Base-by-base conservation (phyloP, 768 basidiomycete genomes). In the Galerina marginata region DNA sequence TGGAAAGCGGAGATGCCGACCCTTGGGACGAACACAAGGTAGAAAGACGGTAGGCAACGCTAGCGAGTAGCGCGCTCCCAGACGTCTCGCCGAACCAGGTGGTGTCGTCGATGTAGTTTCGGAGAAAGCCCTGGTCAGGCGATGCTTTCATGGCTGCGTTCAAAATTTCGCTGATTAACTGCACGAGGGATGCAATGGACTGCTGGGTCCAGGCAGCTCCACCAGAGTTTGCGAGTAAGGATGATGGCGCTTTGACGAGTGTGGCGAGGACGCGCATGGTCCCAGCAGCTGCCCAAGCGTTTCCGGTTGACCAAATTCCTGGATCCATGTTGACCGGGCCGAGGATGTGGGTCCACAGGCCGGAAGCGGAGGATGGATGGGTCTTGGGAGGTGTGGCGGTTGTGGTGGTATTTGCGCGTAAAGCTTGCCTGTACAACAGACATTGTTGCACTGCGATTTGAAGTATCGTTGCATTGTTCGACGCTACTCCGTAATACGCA, bases 211-310 rank as follows among this genome's bases (percentile, higher is more conserved):
- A 67, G 12, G 59, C n/a, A 23, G 43, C 15, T 11, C 52, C 45
- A 45, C 39, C 47, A 11, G 36, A 40, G 29, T 73, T 74, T 2
- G 50, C 48, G 47, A 66, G 54, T 6, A 64, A 39, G 0, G 73
- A 71, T n/a, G 72, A 54, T 11, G 79, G 77, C 0, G 81, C 75
- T 58, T 80, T 79, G 42, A 79, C 65, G 9, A 82, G 67, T 0
- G 81, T 79, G 23, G 81, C 81, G 26, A 83, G 72, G 4, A 91
- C 86, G 6, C 89, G 80, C 26, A 85, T 71, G 80, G 88, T 87
- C 1, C 90, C 90, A 1, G 83, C 84, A 1, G 87, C 87, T 0
- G 88, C 89, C 91, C 91, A 91, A 0, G 77, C 88, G 63, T 91
- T 92, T 2, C 86, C 85, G 45, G 81, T 82, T 0, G 79, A 77